Evolutionary conservation across 768 basidiomycete genomes (phyloP).

Genomic region (Suillus weaverae): DNA sequence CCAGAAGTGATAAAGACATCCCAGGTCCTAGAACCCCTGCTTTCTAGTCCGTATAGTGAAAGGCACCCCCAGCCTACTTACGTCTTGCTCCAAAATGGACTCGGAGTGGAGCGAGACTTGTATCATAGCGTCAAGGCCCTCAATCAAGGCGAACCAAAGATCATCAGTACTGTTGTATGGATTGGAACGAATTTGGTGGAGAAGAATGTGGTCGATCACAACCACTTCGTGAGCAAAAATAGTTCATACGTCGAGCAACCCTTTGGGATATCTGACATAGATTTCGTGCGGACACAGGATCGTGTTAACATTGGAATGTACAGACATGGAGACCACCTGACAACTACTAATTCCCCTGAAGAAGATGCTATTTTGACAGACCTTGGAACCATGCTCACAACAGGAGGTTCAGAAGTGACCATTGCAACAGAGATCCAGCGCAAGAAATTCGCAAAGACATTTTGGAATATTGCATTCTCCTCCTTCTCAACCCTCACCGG

Average conservation of each 20-base stretch:
- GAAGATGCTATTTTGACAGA: constrained; percentile 46
- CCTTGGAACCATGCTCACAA: constrained; percentile 43
- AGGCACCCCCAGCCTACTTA: constrained; percentile 21
- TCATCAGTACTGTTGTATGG: constrained; percentile 56
- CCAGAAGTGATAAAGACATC: constrained; percentile 65
- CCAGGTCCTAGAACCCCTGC: constrained; percentile 52
- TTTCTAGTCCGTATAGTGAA: constrained; percentile 48
- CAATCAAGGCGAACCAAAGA: constrained; percentile 45
- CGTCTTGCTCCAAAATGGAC: constrained; percentile 69
- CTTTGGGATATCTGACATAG: not conserved
- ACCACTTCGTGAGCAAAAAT: not conserved
- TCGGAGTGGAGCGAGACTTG: constrained; percentile 63
- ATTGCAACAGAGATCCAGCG: constrained; percentile 63
- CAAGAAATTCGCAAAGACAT: constrained; percentile 60
- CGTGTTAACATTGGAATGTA: constrained; percentile 55
- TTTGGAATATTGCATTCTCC: constrained; percentile 62
- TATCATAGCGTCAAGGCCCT: constrained; percentile 50
- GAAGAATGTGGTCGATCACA: constrained; percentile 44
- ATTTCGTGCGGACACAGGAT: constrained; percentile 39
- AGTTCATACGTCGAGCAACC: not conserved
- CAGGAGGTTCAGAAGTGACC: constrained; percentile 47
- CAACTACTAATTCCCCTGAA: constrained; percentile 39
- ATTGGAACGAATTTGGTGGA: constrained; percentile 50
- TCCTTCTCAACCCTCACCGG: constrained; percentile 51
- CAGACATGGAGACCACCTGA: constrained; percentile 42